Percentiles rank a stretch among this genome's conserved stretches.
Conservation (phyloP, 768 basidiomycete species). For the Arthromyces matolae region DNA sequence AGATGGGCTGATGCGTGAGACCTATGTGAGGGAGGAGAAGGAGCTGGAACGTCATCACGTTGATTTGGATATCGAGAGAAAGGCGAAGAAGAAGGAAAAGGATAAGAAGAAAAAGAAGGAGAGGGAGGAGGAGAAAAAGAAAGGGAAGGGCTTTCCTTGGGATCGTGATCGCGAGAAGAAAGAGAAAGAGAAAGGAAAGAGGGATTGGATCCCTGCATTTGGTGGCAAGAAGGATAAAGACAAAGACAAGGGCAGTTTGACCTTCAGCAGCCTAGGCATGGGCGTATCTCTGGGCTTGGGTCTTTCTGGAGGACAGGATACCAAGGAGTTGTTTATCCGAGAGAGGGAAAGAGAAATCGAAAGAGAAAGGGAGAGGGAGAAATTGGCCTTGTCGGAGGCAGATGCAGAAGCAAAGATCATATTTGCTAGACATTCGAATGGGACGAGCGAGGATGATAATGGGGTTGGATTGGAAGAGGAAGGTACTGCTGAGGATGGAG, state of each 20-base stretch:
- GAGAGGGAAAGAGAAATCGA: neutral
- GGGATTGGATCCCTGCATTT: slow-evolving; percentile 15
- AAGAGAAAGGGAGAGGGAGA: neutral
- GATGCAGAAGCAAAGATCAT: slow-evolving; percentile 9
- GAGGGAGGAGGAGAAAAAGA: slow-evolving; percentile 15
- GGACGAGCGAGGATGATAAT: neutral
- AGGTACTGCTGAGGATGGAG: neutral
- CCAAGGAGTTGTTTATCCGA: slow-evolving; percentile 3
- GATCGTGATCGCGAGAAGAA: slow-evolving; percentile 29
- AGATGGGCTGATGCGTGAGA: neutral
- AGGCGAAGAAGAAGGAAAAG: slow-evolving; percentile 1
- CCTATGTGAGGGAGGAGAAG: slow-evolving; percentile 7
- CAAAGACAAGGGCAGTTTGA: slow-evolving; percentile 1
- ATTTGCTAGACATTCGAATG: slow-evolving; percentile 6
- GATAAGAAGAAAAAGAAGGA: slow-evolving; percentile 2
- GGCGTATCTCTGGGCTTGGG: slow-evolving; percentile 7
- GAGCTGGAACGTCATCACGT: neutral
- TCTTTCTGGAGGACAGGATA: slow-evolving; percentile 6
- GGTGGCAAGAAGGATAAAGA: slow-evolving; percentile 4
- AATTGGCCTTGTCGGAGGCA: slow-evolving; percentile 6
- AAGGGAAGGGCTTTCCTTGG: slow-evolving; percentile 24
- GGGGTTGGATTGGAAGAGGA: neutral
- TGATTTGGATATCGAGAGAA: slow-evolving; percentile 26
- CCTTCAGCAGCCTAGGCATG: slow-evolving; percentile 1
- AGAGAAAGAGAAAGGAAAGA: slow-evolving; percentile 7